phyloP scores from a whole-genome alignment of 2,329 filamentous ascomycete species.

The Fusarium piperis region DNA sequence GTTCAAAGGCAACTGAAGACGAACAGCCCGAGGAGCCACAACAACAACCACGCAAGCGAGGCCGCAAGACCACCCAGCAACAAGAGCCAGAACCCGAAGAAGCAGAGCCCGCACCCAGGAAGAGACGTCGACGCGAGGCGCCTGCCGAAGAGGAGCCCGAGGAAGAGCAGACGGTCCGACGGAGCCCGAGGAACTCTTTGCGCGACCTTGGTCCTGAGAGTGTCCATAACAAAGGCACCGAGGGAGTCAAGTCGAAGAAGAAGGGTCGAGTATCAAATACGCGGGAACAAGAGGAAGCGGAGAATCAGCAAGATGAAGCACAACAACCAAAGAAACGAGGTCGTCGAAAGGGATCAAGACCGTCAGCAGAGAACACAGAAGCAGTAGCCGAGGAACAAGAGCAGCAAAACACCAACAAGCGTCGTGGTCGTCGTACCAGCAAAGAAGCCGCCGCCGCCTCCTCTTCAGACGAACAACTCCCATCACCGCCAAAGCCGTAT shows the following conservation, averaged over 20 bases:
- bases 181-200: slow-evolving; percentile 32
- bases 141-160: background rate
- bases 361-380: slow-evolving; percentile 1
- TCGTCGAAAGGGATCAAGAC: slow-evolving; percentile 11
- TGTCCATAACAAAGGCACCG: slow-evolving; percentile 28
- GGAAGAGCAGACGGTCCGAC: slow-evolving; percentile 17
- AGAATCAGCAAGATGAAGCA: slow-evolving; percentile 16
- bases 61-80: slow-evolving; percentile 12
- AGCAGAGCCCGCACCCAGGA: slow-evolving; percentile 17
- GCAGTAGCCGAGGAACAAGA: slow-evolving; percentile 1
- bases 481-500: slow-evolving; percentile 52
- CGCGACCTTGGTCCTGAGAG: slow-evolving; percentile 16
- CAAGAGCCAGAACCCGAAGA: slow-evolving; percentile 24
- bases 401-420: slow-evolving; percentile 8
- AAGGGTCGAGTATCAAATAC: background rate
- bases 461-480: slow-evolving; percentile 28
- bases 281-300: slow-evolving; percentile 1
- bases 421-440: slow-evolving; percentile 30
- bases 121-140: slow-evolving; percentile 18
- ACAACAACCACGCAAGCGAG: slow-evolving; percentile 21
- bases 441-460: slow-evolving; percentile 30
- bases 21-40: background rate
- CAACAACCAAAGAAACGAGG: slow-evolving; percentile 26
- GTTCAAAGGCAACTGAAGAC: background rate
- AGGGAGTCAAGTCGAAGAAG: slow-evolving; percentile 16